phyloP scores from a whole-genome alignment of 441 rosid species.

The Gossypium schwendimanii region DNA sequence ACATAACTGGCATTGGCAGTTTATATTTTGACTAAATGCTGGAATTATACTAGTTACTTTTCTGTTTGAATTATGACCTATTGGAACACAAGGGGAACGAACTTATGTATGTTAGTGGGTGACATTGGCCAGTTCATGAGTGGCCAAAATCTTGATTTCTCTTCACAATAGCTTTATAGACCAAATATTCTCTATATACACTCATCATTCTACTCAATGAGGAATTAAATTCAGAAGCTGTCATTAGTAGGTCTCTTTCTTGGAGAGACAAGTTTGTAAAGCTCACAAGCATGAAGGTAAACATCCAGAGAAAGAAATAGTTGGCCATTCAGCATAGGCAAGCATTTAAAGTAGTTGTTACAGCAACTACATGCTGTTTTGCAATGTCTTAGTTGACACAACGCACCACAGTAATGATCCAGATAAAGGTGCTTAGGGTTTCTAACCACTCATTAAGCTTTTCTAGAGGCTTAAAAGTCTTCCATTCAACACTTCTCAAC shows the following conservation, averaged over 20 bases:
- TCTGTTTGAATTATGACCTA: conserved; percentile 33
- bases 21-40: conserved; percentile 40
- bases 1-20: conserved; percentile 60
- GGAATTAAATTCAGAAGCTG: no score
- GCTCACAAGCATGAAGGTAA: no score
- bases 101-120: conserved; percentile 26
- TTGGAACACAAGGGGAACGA: conserved; percentile 17
- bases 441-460: no score
- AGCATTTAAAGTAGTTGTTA: background rate
- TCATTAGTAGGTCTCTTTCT: no score
- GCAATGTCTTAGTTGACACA: background rate
- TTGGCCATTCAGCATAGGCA: no score
- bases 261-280: no score
- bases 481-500: background rate
- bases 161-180: conserved; percentile 25
- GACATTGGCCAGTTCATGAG: conserved; percentile 23
- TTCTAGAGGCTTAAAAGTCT: no score
- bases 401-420: background rate
- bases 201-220: no score
- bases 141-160: conserved; percentile 32
- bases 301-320: no score
- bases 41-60: conserved; percentile 31
- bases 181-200: conserved; percentile 20
- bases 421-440: no score
- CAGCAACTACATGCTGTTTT: background rate